Evolutionary conservation across 2,329 filamentous ascomycete genomes (phyloP), one percentile per base, ranked within the genome.

Genomic region (Trichoderma asperellum): DNA sequence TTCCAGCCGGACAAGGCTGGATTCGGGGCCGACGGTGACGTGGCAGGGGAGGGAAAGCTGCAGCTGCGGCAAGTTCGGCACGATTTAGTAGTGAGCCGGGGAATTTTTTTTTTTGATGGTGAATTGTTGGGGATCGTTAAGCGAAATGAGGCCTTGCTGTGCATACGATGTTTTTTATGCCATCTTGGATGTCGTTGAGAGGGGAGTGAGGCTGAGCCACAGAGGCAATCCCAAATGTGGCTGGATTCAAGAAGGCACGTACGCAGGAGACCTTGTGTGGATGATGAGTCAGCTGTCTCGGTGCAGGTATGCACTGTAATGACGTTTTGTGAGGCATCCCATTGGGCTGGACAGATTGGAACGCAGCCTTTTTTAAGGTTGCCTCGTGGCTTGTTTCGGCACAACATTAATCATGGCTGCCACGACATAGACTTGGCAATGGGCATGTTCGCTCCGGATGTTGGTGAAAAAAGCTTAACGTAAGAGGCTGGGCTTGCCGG

Each of bases 51-150:
- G 18, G 37, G 14, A 47, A n/a, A 53, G 18, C 8, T 16, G 47
- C 47, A 43, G 24, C 16, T 40, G 61, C 62, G 62, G 62, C 62
- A 57, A 29, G n/a, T 34, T 65, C 53, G 62, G 62, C 62, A 57
- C 60, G 60, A 56, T 34, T 8, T n/a, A 43, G 53, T n/a, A 43
- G 53, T 34, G 8, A 24, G 29, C 12, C 53, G 62, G 37, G 18
- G 2, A 2, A 7, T 57, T 32, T 24, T 24, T 40, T 43, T 16
- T 29, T 29, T 10, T n/a, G n/a, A 37, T 6, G 12, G 34, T 63
- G 60, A 27, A 21, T 43, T 32, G 32, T 63, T 63, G 60, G 60
- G 59, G 37, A 14, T 21, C 2, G 16, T 61, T 53, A 63, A 63
- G 60, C 60, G 60, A 63, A 40, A 63, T 63, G 60, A 63, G 60